phyloP scores from a whole-genome alignment of 1,284 basidiomycete genomes.

The Pyrrhoderma lamaoense region DNA sequence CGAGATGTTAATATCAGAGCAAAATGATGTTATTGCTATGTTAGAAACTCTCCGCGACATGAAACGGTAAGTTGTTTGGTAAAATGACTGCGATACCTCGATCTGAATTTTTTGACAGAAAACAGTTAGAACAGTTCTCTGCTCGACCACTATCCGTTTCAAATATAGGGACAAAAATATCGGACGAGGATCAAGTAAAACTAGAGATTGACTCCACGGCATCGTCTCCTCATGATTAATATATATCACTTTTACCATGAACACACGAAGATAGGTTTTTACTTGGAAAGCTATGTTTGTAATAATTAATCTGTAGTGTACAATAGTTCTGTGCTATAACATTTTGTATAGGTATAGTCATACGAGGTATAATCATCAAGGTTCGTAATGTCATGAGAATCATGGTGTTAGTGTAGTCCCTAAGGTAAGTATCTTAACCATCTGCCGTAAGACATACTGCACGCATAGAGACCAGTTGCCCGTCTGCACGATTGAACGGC shows the following conservation, averaged over 20 bases:
- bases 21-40: slow-evolving; percentile 59
- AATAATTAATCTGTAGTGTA: slow-evolving; percentile 1
- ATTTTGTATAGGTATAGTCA: not conserved
- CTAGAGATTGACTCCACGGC: slow-evolving; percentile 52
- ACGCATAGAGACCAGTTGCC: slow-evolving; percentile 65
- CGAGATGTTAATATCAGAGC: slow-evolving; percentile 54
- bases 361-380: slow-evolving; percentile 6
- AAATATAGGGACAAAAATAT: slow-evolving; percentile 16
- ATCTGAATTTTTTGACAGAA: slow-evolving; percentile 22
- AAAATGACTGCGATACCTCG: not conserved
- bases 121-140: slow-evolving; percentile 38
- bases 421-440: slow-evolving; percentile 31
- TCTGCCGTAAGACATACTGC: slow-evolving; percentile 79
- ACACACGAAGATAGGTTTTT: too few relatives aligned
- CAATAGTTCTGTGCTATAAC: not conserved
- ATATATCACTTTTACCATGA: too few relatives aligned
- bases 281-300: too few relatives aligned
- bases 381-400: slow-evolving; percentile 5
- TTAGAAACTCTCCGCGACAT: slow-evolving; percentile 48
- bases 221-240: slow-evolving; percentile 32
- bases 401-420: not conserved
- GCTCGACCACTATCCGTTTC: slow-evolving; percentile 23
- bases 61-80: slow-evolving; percentile 42
- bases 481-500: slow-evolving; percentile 61
- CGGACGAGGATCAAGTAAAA: slow-evolving; percentile 19